Evolutionary conservation across 495 filamentous ascomycete species (phyloP).

Genomic region (Penicillium longicatenatum): DNA sequence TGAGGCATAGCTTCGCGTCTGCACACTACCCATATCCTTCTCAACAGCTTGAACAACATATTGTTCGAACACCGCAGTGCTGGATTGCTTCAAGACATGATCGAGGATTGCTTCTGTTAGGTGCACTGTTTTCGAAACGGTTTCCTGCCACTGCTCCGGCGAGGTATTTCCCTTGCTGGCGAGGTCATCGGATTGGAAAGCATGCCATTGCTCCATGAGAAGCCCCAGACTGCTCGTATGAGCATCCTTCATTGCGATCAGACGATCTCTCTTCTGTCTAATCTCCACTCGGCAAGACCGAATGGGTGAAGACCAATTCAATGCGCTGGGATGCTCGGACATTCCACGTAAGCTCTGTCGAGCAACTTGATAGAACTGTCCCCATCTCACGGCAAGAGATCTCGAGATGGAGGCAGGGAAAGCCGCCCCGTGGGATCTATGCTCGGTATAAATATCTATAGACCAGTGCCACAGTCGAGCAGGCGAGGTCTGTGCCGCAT

Average conservation of each 20-base stretch:
- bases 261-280: slow-evolving; percentile 62
- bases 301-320: slow-evolving; percentile 67
- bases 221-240: slow-evolving; percentile 86
- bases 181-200: slow-evolving; percentile 53
- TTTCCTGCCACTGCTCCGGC: slow-evolving; percentile 67
- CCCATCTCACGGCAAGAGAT: slow-evolving; percentile 52
- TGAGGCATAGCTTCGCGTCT: slow-evolving; percentile 27
- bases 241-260: slow-evolving; percentile 69
- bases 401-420: slow-evolving; percentile 1
- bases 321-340: slow-evolving; percentile 58
- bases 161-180: slow-evolving; percentile 11
- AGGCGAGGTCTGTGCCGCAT: slow-evolving; percentile 82
- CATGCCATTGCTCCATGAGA: slow-evolving; percentile 78
- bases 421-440: slow-evolving; percentile 35
- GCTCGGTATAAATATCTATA: slow-evolving; percentile 62
- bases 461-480: slow-evolving; percentile 66
- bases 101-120: slow-evolving; percentile 80
- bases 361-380: slow-evolving; percentile 79
- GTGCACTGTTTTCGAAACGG: slow-evolving; percentile 69
- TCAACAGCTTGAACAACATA: slow-evolving; percentile 65
- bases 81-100: slow-evolving; percentile 42
- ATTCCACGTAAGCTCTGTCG: slow-evolving; percentile 66
- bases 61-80: slow-evolving; percentile 70
- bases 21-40: slow-evolving; percentile 54
- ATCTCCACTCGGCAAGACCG: slow-evolving; percentile 69